Percentiles rank a stretch among this genome's conserved stretches.
Evolutionary conservation across 1,284 basidiomycete species (phyloP).

Genomic region (Ustilago trichophora): DNA sequence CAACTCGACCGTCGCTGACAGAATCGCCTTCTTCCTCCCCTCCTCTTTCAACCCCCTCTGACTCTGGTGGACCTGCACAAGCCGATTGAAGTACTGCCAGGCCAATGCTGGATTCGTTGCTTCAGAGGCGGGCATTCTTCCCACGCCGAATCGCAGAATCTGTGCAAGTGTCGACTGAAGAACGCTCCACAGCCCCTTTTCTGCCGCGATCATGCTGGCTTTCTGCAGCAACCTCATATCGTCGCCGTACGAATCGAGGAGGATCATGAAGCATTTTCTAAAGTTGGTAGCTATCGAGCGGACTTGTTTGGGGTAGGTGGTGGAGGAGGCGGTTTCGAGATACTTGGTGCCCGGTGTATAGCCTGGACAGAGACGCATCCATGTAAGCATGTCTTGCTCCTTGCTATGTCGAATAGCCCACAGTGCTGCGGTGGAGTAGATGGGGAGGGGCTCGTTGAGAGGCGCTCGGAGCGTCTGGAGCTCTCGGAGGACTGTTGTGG

Average conservation of each 20-base stretch:
- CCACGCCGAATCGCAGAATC: constrained; percentile 23
- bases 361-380: constrained; percentile 45
- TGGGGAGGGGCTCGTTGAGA: constrained; percentile 11
- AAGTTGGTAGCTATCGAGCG: constrained; percentile 7
- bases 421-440: constrained; percentile 34
- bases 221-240: constrained; percentile 22
- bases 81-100: constrained; percentile 16
- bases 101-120: not conserved
- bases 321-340: constrained; percentile 6
- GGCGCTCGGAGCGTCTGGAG: constrained; percentile 17
- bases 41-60: constrained; percentile 11
- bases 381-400: constrained; percentile 27
- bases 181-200: constrained; percentile 26
- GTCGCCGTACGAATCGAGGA: constrained; percentile 29
- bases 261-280: constrained; percentile 25
- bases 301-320: not conserved
- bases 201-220: constrained; percentile 28
- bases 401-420: constrained; percentile 24
- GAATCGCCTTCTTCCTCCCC: not conserved
- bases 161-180: constrained; percentile 29
- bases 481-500: constrained; percentile 32
- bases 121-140: not conserved
- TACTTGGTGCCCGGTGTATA: constrained; percentile 3
- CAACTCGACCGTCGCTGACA: constrained; percentile 4
- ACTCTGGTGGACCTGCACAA: constrained; percentile 12